These are phyloP conservation scores for Boletus rubescentipes DNA, from an alignment of 768 basidiomycete species.

Conservation along the genomic window DNA sequence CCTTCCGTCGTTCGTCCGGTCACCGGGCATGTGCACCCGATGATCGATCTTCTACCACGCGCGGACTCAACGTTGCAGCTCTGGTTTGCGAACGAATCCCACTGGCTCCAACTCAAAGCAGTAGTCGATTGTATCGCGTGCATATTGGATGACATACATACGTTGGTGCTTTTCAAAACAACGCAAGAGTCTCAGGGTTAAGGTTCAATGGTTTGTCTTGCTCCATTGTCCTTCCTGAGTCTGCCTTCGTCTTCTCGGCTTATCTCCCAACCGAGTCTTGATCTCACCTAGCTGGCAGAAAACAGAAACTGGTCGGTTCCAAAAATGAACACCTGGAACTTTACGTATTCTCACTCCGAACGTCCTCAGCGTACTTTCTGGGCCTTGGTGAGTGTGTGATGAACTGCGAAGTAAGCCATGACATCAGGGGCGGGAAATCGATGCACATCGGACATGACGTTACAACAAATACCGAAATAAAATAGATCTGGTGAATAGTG, in stretches of 20 bases:
- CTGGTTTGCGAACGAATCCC: slow-evolving; percentile 13
- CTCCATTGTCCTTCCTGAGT: slow-evolving; percentile 4
- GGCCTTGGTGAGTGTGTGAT: not conserved
- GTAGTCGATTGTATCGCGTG: not conserved
- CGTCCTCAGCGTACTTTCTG: not conserved
- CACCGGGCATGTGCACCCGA: slow-evolving; percentile 16
- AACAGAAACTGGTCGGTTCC: slow-evolving; percentile 2
- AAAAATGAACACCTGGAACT: slow-evolving; percentile 12
- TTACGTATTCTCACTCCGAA: slow-evolving; percentile 12
- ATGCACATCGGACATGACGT: slow-evolving; percentile 9
- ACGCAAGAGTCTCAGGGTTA: slow-evolving; percentile 10
- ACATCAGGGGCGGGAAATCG: slow-evolving; percentile 14
- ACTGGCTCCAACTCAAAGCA: slow-evolving; percentile 1
- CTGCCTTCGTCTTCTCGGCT: slow-evolving; percentile 21
- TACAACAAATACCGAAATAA: slow-evolving; percentile 28
- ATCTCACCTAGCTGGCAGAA: slow-evolving; percentile 10
- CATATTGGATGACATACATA: not conserved
- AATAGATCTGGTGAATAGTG: slow-evolving; percentile 11
- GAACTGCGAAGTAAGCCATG: slow-evolving; percentile 9
- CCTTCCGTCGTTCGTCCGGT: slow-evolving; percentile 12
- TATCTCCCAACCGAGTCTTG: slow-evolving; percentile 21
- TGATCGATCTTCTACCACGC: slow-evolving; percentile 27
- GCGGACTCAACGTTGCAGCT: slow-evolving; percentile 24
- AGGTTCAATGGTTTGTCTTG: slow-evolving; percentile 19
- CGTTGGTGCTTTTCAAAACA: not conserved